Conservation (phyloP, 1,284 basidiomycete genomes). For the Sporisorium graminicola region DNA sequence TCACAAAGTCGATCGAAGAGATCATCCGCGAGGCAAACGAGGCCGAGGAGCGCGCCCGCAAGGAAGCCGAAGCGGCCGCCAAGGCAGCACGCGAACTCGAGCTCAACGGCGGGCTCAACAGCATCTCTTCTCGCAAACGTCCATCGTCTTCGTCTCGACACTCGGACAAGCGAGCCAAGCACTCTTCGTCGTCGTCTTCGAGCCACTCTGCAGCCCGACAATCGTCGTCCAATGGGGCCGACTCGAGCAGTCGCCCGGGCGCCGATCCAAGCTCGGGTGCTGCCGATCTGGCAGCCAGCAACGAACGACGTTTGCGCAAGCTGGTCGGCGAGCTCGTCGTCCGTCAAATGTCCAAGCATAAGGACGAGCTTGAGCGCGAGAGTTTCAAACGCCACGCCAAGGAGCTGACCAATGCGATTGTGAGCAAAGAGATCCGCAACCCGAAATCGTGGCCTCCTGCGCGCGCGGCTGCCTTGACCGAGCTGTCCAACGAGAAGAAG, state of each 20-base stretch:
- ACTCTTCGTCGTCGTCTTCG: slow-evolving; percentile 24
- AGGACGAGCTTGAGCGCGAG: slow-evolving; percentile 83
- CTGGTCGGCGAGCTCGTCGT: slow-evolving; percentile 91
- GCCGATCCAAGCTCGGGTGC: slow-evolving; percentile 4
- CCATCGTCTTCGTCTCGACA: slow-evolving; percentile 36
- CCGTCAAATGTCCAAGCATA: slow-evolving; percentile 88
- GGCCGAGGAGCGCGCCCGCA: slow-evolving; percentile 52
- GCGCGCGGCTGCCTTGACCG: slow-evolving; percentile 68
- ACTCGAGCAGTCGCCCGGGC: slow-evolving; percentile 7
- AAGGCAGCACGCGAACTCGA: slow-evolving; percentile 35
- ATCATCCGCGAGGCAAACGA: slow-evolving; percentile 68
- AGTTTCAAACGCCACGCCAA: slow-evolving; percentile 95
- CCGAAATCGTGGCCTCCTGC: slow-evolving; percentile 72
- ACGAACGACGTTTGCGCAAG: slow-evolving; percentile 75
- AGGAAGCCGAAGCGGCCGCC: slow-evolving; percentile 46
- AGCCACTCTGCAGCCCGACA: not conserved
- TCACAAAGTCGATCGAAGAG: slow-evolving; percentile 60
- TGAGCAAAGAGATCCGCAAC: slow-evolving; percentile 90
- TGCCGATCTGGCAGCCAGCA: slow-evolving; percentile 20
- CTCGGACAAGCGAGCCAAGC: slow-evolving; percentile 47
- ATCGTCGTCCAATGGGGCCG: slow-evolving; percentile 11
- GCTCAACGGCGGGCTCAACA: slow-evolving; percentile 15
- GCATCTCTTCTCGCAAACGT: slow-evolving; percentile 34
- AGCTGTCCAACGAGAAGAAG: slow-evolving; percentile 84
- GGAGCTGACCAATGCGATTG: slow-evolving; percentile 85